Evolutionary conservation across 2,329 filamentous ascomycete species (phyloP).

Genomic region (Aspergillus persii): DNA sequence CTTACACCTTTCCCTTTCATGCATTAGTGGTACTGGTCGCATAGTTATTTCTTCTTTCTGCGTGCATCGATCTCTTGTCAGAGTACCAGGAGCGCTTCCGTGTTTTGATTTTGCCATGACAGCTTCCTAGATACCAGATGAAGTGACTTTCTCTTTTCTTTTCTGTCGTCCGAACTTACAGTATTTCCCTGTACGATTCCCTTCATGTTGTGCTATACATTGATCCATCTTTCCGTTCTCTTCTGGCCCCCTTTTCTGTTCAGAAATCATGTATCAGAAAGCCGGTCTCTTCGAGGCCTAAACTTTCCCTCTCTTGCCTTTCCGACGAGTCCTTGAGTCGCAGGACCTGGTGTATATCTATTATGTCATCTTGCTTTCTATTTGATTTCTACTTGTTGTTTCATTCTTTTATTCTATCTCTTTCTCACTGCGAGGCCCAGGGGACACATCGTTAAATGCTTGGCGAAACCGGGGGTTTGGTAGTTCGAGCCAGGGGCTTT

Average conservation of each 20-base stretch:
- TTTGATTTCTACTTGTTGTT: conserved; percentile 3
- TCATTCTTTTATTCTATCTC: conserved; percentile 8
- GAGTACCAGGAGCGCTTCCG: conserved; percentile 9
- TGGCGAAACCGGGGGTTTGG: conserved; percentile 4
- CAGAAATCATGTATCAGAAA: conserved; percentile 16
- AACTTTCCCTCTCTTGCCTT: background rate
- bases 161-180: conserved; percentile 5
- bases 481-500: background rate
- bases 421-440: conserved; percentile 2
- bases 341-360: conserved; percentile 13
- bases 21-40: conserved; percentile 6
- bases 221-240: conserved; percentile 8
- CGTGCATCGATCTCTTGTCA: conserved; percentile 13
- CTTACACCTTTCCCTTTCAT: conserved; percentile 2
- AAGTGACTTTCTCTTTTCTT: conserved; percentile 16
- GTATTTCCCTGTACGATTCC: conserved; percentile 16
- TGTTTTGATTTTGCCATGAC: conserved; percentile 16
- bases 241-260: background rate
- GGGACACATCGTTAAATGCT: conserved; percentile 5
- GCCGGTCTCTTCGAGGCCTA: conserved; percentile 1
- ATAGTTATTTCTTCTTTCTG: conserved; percentile 3
- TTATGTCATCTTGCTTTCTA: conserved; percentile 11
- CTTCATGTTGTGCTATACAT: conserved; percentile 7
- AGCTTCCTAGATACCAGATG: conserved; percentile 28
- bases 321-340: conserved; percentile 1